A percentile compares a stretch with the other conserved stretches of the same genome.
Conservation (phyloP, 371 early-diverging fungal species). For the Rhizopus sp. region DNA sequence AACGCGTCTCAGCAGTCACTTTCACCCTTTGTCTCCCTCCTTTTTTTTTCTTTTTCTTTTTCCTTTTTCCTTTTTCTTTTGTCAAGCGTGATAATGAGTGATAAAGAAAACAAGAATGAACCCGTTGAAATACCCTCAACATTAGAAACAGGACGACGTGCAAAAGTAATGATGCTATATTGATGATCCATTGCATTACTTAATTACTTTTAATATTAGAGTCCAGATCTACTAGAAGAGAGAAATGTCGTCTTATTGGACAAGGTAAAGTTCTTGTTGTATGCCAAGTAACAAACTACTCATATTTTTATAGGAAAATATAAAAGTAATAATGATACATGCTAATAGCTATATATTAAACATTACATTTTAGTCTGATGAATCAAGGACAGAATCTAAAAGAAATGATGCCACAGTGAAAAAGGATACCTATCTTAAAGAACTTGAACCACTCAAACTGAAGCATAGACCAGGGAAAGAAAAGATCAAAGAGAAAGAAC, state of each 20-base stretch:
- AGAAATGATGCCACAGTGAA: background rate
- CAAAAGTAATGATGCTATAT: background rate
- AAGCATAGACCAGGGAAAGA: background rate
- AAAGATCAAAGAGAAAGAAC: background rate
- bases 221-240: too few species aligned
- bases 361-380: background rate
- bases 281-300: too few species aligned
- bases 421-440: too few species aligned
- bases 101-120: background rate
- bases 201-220: too few species aligned
- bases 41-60: background rate
- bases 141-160: background rate
- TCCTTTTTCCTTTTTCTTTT: background rate
- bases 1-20: conserved; percentile 2
- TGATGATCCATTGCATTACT: background rate
- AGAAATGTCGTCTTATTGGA: too few species aligned
- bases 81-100: conserved; percentile 1
- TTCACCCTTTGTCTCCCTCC: background rate
- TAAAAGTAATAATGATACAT: too few species aligned
- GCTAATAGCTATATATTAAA: too few species aligned
- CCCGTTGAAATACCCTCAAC: background rate
- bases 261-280: too few species aligned
- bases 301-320: too few species aligned
- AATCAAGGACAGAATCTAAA: background rate
- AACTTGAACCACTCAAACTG: background rate